Base-by-base conservation (phyloP, 768 basidiomycete species). In the Leccinum rimulosum region DNA sequence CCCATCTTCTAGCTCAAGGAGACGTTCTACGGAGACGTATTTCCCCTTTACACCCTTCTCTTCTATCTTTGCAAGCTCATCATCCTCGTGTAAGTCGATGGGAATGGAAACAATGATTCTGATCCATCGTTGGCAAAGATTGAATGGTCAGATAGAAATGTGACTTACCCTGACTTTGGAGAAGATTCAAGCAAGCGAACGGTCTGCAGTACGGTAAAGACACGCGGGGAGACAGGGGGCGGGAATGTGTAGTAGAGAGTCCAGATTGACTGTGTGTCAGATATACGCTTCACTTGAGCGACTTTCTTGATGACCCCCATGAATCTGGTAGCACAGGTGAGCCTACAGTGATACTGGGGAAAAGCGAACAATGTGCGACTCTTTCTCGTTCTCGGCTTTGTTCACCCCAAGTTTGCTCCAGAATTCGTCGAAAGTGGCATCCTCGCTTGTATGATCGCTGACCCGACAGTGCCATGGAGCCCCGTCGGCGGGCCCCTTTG, bases 121-220 rank as follows among this genome's bases (percentile, higher is more conserved):
- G 19, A 6, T 45, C 27, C 8, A 8, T 57, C 28, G 3, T 35
- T 38, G 40, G 38, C 51, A 40, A 33, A 30, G 22, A 28, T 3
- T 36, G 25, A 31, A 45, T 14, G 22, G 19, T 19, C 9, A 0
- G 19, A 51, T 49, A 33, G 17, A 36, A 58, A 33, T 40, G 5
- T 4, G 27, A 70, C 83, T n/a, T 63, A 90, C 87, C 87, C 89
- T 50, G 77, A 80, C 59, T 79, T 81, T 35, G 84, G 83, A 35
- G 78, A 73, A 4, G 75, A 68, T 47, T 82, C 78, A 27, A 76
- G 72, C 27, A 87, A 73, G 59, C 84, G 79, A 10, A 77, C 75
- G n/a, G 86, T 80, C 67, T 90, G 88, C 40, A 91, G 71, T 36
- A 86, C 87, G 2, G 89, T 91, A 72, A 91, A 93, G 22, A 88